These are phyloP conservation scores for Limtongozyma cylindracea DNA, from an alignment of 805 yeast genomes.

Conservation along the genomic window DNA sequence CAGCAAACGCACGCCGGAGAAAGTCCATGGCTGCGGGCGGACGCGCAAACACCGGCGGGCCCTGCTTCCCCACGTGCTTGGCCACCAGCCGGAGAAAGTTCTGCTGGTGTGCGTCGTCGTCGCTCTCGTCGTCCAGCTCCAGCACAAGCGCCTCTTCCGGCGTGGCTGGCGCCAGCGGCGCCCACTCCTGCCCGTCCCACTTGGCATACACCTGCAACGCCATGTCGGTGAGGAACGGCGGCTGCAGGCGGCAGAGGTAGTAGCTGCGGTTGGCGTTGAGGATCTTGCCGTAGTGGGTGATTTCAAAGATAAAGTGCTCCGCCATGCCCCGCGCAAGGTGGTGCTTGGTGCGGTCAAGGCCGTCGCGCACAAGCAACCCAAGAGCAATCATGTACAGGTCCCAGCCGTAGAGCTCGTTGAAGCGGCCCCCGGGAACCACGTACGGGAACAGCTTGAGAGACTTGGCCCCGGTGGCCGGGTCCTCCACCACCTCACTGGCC, in stretches of 20 bases:
- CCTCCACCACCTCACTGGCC: constrained; percentile 34
- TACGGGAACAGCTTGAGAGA: constrained; percentile 47
- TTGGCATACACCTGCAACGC: constrained; percentile 40
- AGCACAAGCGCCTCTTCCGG: constrained; percentile 8
- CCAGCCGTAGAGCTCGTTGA: constrained; percentile 95
- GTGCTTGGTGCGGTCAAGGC: constrained; percentile 17
- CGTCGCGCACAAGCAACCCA: constrained; percentile 62
- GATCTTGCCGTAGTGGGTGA: constrained; percentile 74
- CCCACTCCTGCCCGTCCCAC: no score
- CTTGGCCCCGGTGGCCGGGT: constrained; percentile 19
- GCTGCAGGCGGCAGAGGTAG: constrained; percentile 81
- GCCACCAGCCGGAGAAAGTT: no score
- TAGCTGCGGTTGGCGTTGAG: constrained; percentile 86
- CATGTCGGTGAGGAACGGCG: constrained; percentile 93
- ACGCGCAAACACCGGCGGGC: no score
- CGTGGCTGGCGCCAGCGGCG: no score
- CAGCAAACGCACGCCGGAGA: constrained; percentile 32
- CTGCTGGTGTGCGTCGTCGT: no score
- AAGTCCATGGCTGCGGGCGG: constrained; percentile 42
- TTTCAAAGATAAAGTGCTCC: constrained; percentile 77
- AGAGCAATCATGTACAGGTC: constrained; percentile 83
- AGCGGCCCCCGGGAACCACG: constrained; percentile 93
- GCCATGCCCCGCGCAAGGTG: constrained; percentile 68
- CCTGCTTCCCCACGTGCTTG: no score
- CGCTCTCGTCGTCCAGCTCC: constrained; percentile 11